Percentiles rank a stretch among this genome's conserved stretches.
Conservation (phyloP, 78 protist genomes). For the Andalucia godoyi region DNA sequence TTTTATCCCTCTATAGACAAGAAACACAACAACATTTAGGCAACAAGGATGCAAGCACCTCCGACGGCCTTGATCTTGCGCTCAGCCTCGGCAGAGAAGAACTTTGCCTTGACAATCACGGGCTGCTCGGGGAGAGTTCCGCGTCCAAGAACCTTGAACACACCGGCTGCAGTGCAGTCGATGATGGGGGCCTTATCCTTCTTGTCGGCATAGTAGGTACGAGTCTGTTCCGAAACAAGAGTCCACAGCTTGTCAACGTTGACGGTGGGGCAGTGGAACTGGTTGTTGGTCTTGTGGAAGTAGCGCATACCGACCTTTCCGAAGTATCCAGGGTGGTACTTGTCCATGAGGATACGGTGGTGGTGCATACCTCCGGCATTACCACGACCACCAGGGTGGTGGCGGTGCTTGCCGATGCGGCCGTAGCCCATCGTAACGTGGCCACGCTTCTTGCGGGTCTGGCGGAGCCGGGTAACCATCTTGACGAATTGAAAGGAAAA, state of each 20-base stretch:
- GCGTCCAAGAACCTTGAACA: slow-evolving; percentile 93
- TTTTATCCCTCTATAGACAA: not conserved
- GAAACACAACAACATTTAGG: slow-evolving; percentile 32
- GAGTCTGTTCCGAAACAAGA: slow-evolving; percentile 62
- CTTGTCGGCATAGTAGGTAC: slow-evolving; percentile 21
- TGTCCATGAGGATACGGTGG: slow-evolving; percentile 89
- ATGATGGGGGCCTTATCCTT: slow-evolving; percentile 84
- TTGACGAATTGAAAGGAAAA: too few species aligned
- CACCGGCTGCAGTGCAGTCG: slow-evolving; percentile 79
- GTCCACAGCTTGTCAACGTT: slow-evolving; percentile 90
- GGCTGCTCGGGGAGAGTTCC: slow-evolving; percentile 91
- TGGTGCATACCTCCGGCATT: slow-evolving; percentile 99
- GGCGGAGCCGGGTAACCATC: slow-evolving; percentile 36
- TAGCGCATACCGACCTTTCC: slow-evolving; percentile 99
- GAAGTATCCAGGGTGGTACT: slow-evolving; percentile 99
- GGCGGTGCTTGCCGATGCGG: slow-evolving; percentile 94
- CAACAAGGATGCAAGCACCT: slow-evolving; percentile 88
- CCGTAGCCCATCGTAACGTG: slow-evolving; percentile 84
- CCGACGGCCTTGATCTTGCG: slow-evolving; percentile 92
- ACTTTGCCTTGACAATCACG: slow-evolving; percentile 91
- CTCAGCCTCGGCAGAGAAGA: slow-evolving; percentile 90
- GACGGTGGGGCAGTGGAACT: slow-evolving; percentile 74
- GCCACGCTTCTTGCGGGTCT: slow-evolving; percentile 69
- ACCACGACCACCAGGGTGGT: slow-evolving; percentile 99
- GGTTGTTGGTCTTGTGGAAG: slow-evolving; percentile 73